These are phyloP conservation scores for Ormosia emarginata DNA, from an alignment of 306 rosid genomes.

Conservation along the genomic window DNA sequence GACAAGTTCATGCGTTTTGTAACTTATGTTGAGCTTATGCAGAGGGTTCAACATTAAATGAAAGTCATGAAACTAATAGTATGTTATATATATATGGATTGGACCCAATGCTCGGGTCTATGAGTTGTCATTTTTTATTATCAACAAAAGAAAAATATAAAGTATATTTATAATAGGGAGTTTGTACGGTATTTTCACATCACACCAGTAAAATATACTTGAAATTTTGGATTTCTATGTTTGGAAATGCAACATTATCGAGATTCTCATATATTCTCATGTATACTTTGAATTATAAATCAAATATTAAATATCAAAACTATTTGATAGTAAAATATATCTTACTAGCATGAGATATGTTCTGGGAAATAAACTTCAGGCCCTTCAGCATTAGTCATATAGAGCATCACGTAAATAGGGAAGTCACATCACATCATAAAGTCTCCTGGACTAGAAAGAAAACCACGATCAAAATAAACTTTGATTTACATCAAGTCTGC, in stretches of 20 bases:
- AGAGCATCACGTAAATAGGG: neutral
- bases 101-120: neutral
- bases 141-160: neutral
- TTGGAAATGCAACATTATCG: neutral
- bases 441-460: slow-evolving; percentile 6
- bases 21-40: neutral
- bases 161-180: neutral
- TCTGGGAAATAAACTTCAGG: neutral
- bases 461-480: neutral
- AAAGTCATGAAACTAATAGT: neutral
- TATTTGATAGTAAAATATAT: neutral
- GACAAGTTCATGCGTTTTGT: neutral
- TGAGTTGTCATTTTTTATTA: neutral
- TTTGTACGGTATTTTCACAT: neutral
- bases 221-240: neutral
- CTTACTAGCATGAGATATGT: neutral
- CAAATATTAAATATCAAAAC: neutral
- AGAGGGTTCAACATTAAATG: too few species aligned
- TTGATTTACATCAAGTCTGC: neutral
- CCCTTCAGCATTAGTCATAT: neutral
- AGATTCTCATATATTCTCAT: neutral
- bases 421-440: neutral
- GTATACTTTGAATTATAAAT: neutral
- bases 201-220: neutral
- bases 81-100: neutral